Evolutionary conservation across 2,329 filamentous ascomycete genomes (phyloP), one percentile per base, ranked within the genome.

Genomic region (Talaromyces sp.): DNA sequence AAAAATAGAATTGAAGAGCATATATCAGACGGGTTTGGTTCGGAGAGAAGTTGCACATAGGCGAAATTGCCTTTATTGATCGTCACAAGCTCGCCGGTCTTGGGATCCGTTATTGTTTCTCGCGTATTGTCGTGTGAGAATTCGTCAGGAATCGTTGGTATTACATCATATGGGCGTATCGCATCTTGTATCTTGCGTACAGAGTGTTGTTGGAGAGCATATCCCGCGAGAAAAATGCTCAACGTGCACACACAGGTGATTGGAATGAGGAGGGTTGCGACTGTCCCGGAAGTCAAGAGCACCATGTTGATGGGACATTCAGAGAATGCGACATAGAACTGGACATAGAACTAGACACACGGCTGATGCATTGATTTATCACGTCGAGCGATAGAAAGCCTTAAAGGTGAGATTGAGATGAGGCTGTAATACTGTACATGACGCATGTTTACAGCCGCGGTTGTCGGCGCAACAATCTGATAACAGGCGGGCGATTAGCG

Each of bases 221-320:
- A 96, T 69, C 93, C 93, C 57, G 90, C 92, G 34, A 96, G 82
- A 75, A 97, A 97, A 30, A 97, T 86, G 4, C 92, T 85, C 42
- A 88, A 75, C 3, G 92, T 96, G 76, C 91, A 96, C 30, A 90
- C 73, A 65, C 91, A 79, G 63, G 96, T 89, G 28, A 81, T 70
- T 40, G 76, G 73, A 28, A 78, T 80, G 63, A 80, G 61, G 36
- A 78, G 73, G 47, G 75, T 71, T 14, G 78, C 78, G 42, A 81
- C 75, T 14, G 76, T 76, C 8, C 77, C 79, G 36, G 77, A 75
- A 16, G 74, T 79, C 51, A 81, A 63, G 56, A 81, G 76, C 58
- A 81, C 78, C 79, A 81, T 81, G 65, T 64, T 67, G 67, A 52
- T 55, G 61, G 58, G 57, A 59, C 61, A 66, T 63, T 51, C 59